phyloP scores from a whole-genome alignment of 331 rosid genomes.

The Erythrophleum ivorense region DNA sequence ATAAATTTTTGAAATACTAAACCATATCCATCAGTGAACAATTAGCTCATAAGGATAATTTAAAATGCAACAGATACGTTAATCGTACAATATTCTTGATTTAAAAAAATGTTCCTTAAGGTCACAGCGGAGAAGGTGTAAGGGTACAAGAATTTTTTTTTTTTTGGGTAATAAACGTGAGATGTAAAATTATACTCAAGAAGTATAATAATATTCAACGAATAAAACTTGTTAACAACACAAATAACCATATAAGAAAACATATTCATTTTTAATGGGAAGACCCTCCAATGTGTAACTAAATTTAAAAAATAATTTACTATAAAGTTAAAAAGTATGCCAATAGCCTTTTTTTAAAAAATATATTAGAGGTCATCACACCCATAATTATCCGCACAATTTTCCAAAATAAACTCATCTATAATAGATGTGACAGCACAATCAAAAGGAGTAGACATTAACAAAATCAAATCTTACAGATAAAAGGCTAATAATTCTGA shows the following conservation, averaged over 20 bases:
- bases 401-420: too few relatives aligned
- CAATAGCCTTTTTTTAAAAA: too few relatives aligned
- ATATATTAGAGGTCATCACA: too few relatives aligned
- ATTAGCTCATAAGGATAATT: background rate
- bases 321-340: background rate
- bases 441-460: too few relatives aligned
- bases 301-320: background rate
- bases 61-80: background rate
- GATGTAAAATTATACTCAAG: background rate
- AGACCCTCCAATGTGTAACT: background rate
- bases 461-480: too few relatives aligned
- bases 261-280: background rate
- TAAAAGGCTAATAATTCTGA: too few relatives aligned
- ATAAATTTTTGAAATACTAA: slow-evolving; percentile 2
- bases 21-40: background rate
- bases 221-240: too few relatives aligned
- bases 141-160: too few relatives aligned
- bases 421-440: too few relatives aligned
- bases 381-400: too few relatives aligned
- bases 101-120: background rate
- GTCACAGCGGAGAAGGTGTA: background rate
- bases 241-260: background rate
- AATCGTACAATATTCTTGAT: background rate
- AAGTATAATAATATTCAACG: too few relatives aligned
- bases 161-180: too few relatives aligned